Evolutionary conservation across 768 basidiomycete genomes (phyloP).

Genomic region (Lentinula detonsa): DNA sequence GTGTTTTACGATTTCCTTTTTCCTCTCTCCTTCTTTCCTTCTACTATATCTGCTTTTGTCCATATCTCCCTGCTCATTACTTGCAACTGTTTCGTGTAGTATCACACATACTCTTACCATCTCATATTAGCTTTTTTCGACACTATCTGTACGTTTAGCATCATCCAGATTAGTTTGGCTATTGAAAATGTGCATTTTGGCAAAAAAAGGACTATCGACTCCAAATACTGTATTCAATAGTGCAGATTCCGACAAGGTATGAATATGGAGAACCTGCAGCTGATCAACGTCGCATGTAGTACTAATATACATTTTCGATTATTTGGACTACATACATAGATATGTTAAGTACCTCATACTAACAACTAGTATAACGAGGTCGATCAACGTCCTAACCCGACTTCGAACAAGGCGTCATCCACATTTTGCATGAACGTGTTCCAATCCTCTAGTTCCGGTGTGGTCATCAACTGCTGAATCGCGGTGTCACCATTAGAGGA

Average conservation of each 20-base stretch:
- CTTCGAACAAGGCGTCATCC: constrained; percentile 1
- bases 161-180: constrained; percentile 7
- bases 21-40: constrained; percentile 14
- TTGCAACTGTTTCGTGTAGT: constrained; percentile 10
- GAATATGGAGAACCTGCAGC: no score
- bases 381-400: background rate
- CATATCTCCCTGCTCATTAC: constrained; percentile 15
- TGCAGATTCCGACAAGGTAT: no score
- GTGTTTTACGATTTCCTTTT: constrained; percentile 9
- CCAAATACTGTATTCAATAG: background rate
- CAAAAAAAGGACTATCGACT: background rate
- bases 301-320: no score
- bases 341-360: background rate
- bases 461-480: background rate
- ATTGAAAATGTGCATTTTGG: background rate
- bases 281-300: no score
- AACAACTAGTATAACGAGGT: background rate
- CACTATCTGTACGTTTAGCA: constrained; percentile 15
- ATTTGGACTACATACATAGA: no score
- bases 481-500: background rate
- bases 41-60: constrained; percentile 11
- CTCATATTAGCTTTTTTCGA: constrained; percentile 11
- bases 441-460: background rate
- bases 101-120: constrained; percentile 12
- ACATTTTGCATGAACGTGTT: constrained; percentile 2